Evolutionary conservation across 2,329 filamentous ascomycete genomes (phyloP).

Genomic region (Penicillium nordicum): DNA sequence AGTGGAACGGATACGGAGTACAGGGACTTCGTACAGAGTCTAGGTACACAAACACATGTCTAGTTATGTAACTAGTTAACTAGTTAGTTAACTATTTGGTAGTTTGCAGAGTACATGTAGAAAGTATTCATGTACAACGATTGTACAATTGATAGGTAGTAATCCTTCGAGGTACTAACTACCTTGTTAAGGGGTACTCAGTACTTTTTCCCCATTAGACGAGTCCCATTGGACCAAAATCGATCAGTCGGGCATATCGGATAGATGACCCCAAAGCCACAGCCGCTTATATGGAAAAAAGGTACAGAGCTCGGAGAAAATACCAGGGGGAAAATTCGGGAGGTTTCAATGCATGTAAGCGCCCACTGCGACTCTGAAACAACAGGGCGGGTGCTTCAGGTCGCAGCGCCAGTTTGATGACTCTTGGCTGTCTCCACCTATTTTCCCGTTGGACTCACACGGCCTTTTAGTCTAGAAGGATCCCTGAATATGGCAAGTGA

Average conservation of each 20-base stretch:
- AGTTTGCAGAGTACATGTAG: not conserved
- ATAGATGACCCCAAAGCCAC: conserved; percentile 11
- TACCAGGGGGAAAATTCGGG: conserved; percentile 5
- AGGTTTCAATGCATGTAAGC: conserved; percentile 29
- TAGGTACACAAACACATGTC: not conserved
- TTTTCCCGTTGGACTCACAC: conserved; percentile 8
- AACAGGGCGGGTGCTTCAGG: conserved; percentile 35
- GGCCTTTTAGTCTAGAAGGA: conserved; percentile 1
- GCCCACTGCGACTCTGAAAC: conserved; percentile 34
- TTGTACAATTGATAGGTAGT: not conserved
- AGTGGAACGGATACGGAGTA: not conserved
- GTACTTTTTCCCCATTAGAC: conserved; percentile 1
- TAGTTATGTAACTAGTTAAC: too few relatives aligned
- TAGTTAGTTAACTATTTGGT: not conserved
- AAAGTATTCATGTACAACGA: not conserved
- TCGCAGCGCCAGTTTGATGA: conserved; percentile 36
- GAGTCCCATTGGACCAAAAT: conserved; percentile 9
- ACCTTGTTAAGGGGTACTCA: not conserved
- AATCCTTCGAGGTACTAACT: not conserved
- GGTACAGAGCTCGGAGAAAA: conserved; percentile 18
- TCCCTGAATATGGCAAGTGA: conserved; percentile 14
- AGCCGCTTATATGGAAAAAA: conserved; percentile 16
- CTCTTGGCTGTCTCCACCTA: conserved; percentile 20
- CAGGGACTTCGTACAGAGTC: not conserved
- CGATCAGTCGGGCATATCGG: not conserved